Evolutionary conservation across 257 asterid genomes (phyloP).

Genomic region (Solanum microdontum): DNA sequence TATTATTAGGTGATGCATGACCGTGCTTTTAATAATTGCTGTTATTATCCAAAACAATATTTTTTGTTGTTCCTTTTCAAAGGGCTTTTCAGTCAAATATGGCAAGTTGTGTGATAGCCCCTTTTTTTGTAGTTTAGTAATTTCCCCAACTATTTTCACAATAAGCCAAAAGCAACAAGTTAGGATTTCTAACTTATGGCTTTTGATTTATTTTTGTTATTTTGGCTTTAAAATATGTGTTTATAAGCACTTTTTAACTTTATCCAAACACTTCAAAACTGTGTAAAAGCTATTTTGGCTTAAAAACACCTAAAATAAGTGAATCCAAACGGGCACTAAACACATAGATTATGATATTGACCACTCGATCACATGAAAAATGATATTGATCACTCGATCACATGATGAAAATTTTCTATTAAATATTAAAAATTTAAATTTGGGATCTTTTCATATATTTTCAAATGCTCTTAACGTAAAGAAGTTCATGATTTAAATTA

Average conservation of each 20-base stretch:
- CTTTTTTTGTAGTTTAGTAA: neutral
- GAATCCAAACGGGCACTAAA: neutral
- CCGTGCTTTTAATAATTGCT: neutral
- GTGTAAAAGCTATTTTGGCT: rapidly evolving
- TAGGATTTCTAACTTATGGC: too few relatives aligned
- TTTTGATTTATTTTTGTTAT: too few relatives aligned
- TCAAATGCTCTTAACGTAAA: too few relatives aligned
- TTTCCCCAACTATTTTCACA: neutral
- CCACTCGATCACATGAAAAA: neutral
- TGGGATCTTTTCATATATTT: too few relatives aligned
- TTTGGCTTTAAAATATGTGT: too few relatives aligned
- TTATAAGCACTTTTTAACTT: too few relatives aligned
- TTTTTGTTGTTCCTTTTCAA: neutral
- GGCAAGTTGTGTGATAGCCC: neutral
- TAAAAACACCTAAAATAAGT: too few relatives aligned
- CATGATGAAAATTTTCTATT: neutral
- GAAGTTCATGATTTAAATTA: neutral
- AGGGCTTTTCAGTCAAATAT: neutral
- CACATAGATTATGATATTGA: neutral
- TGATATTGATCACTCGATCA: neutral
- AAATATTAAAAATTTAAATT: neutral
- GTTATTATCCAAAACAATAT: neutral
- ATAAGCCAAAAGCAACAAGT: too few relatives aligned
- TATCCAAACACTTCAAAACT: too few relatives aligned
- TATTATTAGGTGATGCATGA: neutral